A percentile compares a stretch with the other conserved stretches of the same genome.
Conservation (phyloP, 306 rosid genomes). For the Quillaja saponaria region DNA sequence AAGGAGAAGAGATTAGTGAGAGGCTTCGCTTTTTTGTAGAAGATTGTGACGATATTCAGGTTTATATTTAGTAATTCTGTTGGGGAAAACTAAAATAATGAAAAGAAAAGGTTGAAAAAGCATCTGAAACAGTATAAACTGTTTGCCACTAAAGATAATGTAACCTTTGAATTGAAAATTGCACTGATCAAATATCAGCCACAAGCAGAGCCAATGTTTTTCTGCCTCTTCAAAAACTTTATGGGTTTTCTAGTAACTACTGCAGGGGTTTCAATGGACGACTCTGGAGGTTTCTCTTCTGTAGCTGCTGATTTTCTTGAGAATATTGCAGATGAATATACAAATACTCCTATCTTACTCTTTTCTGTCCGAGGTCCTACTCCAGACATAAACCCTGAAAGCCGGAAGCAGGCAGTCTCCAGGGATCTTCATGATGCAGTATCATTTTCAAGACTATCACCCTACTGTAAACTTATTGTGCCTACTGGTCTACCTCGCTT, state of each 20-base stretch:
- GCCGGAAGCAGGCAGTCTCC: conserved; percentile 54
- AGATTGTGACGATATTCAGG: conserved; percentile 93
- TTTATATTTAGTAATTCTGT: conserved; percentile 8
- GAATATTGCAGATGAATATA: conserved; percentile 77
- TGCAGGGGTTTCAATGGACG: conserved; percentile 90
- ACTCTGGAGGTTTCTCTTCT: conserved; percentile 90
- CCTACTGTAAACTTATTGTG: conserved; percentile 71
- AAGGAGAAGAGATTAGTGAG: conserved; percentile 78
- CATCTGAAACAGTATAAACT: too few relatives aligned
- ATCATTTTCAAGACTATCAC: conserved; percentile 78
- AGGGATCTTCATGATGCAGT: conserved; percentile 79
- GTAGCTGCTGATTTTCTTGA: conserved; percentile 76
- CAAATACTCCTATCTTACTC: conserved; percentile 66
- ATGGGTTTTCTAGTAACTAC: conserved; percentile 19
- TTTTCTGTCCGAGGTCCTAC: conserved; percentile 62
- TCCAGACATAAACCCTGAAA: conserved; percentile 42
- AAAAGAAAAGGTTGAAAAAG: too few relatives aligned
- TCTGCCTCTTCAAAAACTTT: not conserved
- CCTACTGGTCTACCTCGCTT: conserved; percentile 80
- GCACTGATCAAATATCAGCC: not conserved
- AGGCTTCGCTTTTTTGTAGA: conserved; percentile 85
- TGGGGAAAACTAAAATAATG: too few relatives aligned
- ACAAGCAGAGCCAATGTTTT: not conserved
- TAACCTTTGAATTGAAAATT: too few relatives aligned
- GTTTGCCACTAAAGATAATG: too few relatives aligned